phyloP scores from a whole-genome alignment of 495 filamentous ascomycete genomes.

The Saxophila tyrrhenica region DNA sequence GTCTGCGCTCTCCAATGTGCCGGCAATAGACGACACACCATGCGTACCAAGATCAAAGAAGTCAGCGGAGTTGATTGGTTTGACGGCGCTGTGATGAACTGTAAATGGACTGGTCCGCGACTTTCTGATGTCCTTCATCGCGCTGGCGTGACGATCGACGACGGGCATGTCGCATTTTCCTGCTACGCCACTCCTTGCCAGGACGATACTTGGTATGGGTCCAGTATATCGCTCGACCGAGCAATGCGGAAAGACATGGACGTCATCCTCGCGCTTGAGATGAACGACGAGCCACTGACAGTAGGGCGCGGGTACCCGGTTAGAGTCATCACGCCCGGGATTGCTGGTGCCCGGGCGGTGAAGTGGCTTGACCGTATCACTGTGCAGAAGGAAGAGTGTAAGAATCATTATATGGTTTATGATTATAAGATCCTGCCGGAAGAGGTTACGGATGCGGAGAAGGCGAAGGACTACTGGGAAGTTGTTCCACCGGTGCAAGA shows the following conservation, averaged over 20 bases:
- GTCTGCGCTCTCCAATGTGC: slow-evolving; percentile 50
- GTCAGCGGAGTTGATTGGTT: slow-evolving; percentile 54
- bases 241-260: slow-evolving; percentile 37
- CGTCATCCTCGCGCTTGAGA: slow-evolving; percentile 43
- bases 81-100: slow-evolving; percentile 54
- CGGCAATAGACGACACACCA: slow-evolving; percentile 52
- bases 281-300: slow-evolving; percentile 28
- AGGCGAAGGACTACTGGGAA: slow-evolving; percentile 37
- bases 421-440: slow-evolving; percentile 34
- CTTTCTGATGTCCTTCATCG: slow-evolving; percentile 42
- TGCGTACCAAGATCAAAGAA: slow-evolving; percentile 50
- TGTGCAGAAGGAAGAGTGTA: slow-evolving; percentile 22
- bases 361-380: slow-evolving; percentile 34
- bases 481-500: slow-evolving; percentile 25
- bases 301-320: slow-evolving; percentile 29
- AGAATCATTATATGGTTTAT: slow-evolving; percentile 29
- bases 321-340: slow-evolving; percentile 29
- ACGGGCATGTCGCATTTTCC: slow-evolving; percentile 43
- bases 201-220: slow-evolving; percentile 47
- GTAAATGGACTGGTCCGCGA: slow-evolving; percentile 45
- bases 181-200: slow-evolving; percentile 40
- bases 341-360: slow-evolving; percentile 29
- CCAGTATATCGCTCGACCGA: slow-evolving; percentile 38
- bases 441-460: slow-evolving; percentile 25
- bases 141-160: slow-evolving; percentile 25